phyloP scores from a whole-genome alignment of 768 basidiomycete species.

The Termitomyces sp. region DNA sequence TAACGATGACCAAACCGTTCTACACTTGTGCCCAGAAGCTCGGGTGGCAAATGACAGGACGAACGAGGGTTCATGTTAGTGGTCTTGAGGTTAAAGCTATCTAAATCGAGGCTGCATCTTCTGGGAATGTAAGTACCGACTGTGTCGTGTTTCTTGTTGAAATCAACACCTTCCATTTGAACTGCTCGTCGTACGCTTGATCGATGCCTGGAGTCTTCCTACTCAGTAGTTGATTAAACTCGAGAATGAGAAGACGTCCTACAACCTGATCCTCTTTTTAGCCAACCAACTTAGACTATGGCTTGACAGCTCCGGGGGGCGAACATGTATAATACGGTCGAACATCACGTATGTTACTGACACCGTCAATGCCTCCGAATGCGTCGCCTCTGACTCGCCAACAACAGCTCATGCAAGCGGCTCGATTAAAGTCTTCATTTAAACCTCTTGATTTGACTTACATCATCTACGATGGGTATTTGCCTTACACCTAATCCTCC shows the following conservation, averaged over 20 bases:
- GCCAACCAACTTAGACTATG: neutral
- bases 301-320: neutral
- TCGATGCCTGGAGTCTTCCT: too few species aligned
- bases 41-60: constrained; percentile 6
- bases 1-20: constrained; percentile 8
- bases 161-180: too few species aligned
- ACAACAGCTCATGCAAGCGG: constrained; percentile 11
- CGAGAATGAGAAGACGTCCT: too few species aligned
- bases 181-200: neutral
- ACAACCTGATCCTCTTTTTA: neutral
- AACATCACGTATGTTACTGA: neutral
- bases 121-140: neutral
- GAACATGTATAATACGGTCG: neutral
- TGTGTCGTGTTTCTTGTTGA: neutral
- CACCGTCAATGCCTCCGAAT: neutral
- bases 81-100: constrained; percentile 3
- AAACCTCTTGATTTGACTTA: constrained; percentile 12
- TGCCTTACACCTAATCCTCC: neutral
- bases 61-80: neutral
- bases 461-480: constrained; percentile 14
- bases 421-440: constrained; percentile 7
- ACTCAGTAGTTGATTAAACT: too few species aligned
- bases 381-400: constrained; percentile 2
- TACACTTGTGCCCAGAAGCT: constrained; percentile 7
- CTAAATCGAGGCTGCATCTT: neutral